Evolutionary conservation across 1,139 yeast genomes (phyloP).

Genomic region (Debaryomycetaceae sp.): DNA sequence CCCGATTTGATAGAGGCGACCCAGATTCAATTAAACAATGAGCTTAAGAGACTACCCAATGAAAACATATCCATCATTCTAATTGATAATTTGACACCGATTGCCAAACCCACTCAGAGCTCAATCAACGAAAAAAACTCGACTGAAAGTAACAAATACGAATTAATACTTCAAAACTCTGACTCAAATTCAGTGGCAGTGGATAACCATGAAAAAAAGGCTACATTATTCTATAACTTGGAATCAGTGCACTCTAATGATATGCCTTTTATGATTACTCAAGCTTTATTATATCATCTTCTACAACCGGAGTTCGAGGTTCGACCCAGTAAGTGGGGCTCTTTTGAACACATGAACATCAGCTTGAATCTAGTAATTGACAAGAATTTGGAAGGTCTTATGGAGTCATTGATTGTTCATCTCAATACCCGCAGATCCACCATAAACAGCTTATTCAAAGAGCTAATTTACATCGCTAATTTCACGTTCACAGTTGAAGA

Average conservation of each 20-base stretch:
- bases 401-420: background rate
- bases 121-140: background rate
- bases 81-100: slow-evolving; percentile 11
- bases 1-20: slow-evolving; percentile 48
- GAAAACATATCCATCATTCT: slow-evolving; percentile 12
- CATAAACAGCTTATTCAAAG: background rate
- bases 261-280: slow-evolving; percentile 37
- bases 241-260: slow-evolving; percentile 36
- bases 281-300: slow-evolving; percentile 30
- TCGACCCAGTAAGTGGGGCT: background rate
- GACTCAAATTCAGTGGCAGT: slow-evolving; percentile 33
- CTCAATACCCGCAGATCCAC: background rate
- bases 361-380: background rate
- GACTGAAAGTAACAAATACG: slow-evolving; percentile 14
- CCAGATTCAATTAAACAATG: slow-evolving; percentile 35
- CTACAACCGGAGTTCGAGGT: slow-evolving; percentile 18
- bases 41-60: slow-evolving; percentile 10
- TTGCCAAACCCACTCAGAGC: background rate
- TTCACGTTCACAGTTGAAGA: background rate
- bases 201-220: slow-evolving; percentile 37
- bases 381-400: background rate
- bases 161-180: slow-evolving; percentile 24
- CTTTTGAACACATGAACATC: background rate
- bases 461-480: background rate
- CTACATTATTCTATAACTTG: slow-evolving; percentile 29